Base-by-base conservation (phyloP, 2,329 filamentous ascomycete genomes). In the Thielaviopsis euricoi region DNA sequence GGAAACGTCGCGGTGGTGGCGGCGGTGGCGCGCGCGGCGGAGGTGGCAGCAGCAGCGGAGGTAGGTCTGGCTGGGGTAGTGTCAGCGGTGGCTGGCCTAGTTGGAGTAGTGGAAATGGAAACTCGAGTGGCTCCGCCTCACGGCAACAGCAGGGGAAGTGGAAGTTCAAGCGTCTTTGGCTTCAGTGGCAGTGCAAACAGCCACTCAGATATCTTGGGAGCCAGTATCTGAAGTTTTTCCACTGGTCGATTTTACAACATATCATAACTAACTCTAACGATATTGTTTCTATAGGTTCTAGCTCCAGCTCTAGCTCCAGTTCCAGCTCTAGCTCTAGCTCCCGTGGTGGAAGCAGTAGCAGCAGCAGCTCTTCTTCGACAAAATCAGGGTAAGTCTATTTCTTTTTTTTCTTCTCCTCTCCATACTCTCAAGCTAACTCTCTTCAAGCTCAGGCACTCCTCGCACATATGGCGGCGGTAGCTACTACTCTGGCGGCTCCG, bases 401-500 rank as follows among this genome's bases (percentile, higher is more conserved):
- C 52, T n/a, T 40, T 54, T 19, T 33, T 17, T n/a, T 46, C 43
- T 43, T 12, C 56, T 43, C 33, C 56, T 53, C 54, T 49, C 21
- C 43, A 21, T 40, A 50, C 59, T 6, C 50, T 57, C 33, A 48
- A 46, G 55, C 59, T 59, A 53, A 62, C 51, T 50, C 48, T 57
- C n/a, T 25, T 40, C 17, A 6, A 83, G 85, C 60, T 78, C 76
- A 55, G 83, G 85, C 17, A 70, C 76, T 0, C 64, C 71, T 17
- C 81, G 80, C 3, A 61, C 65, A 0, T 88, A 77, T 64, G 83
- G 81, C 51, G 80, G 81, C 43, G 82, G 83, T 7, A 64, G 66
- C 55, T 86, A 77, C 68, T 89, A 89, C 65, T 77, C 78, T 43
- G 85, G 85, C 53, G 87, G 87, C 53, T 76, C 81, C 0, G 61